phyloP scores from a whole-genome alignment of 148 eudicot species.

The Rhododendron simsii region DNA sequence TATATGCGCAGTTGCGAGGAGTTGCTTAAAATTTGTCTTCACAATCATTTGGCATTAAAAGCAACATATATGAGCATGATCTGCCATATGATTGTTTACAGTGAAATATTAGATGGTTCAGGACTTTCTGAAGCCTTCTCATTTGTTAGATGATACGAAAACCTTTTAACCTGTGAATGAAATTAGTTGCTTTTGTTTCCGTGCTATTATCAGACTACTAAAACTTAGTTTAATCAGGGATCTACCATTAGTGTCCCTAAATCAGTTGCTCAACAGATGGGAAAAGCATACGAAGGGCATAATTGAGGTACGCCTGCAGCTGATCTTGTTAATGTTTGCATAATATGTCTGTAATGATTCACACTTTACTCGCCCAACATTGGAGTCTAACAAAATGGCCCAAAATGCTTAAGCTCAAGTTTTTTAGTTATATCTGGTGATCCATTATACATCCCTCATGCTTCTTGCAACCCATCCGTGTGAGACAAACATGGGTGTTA shows the following conservation, averaged over 20 bases:
- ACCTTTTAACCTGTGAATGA: neutral
- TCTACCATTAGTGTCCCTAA: constrained; percentile 46
- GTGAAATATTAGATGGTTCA: neutral
- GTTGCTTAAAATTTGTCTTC: constrained; percentile 1
- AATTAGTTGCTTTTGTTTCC: constrained; percentile 3
- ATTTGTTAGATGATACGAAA: neutral
- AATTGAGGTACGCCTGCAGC: constrained; percentile 44
- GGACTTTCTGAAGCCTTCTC: neutral
- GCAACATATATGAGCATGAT: neutral
- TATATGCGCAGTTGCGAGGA: neutral
- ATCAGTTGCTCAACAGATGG: constrained; percentile 65
- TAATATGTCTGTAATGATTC: neutral
- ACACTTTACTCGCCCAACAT: neutral
- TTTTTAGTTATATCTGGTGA: neutral
- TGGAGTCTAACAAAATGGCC: neutral
- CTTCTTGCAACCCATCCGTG: neutral
- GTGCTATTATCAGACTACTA: constrained; percentile 8
- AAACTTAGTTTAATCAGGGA: constrained; percentile 46
- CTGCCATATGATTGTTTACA: neutral
- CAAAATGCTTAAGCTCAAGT: neutral
- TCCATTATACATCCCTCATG: neutral
- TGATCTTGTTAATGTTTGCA: neutral
- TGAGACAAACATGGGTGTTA: neutral
- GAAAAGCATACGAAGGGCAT: constrained; percentile 46
- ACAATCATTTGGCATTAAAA: neutral